phyloP scores from a whole-genome alignment of 305 asterid species.

The Nicotiana rustica region DNA sequence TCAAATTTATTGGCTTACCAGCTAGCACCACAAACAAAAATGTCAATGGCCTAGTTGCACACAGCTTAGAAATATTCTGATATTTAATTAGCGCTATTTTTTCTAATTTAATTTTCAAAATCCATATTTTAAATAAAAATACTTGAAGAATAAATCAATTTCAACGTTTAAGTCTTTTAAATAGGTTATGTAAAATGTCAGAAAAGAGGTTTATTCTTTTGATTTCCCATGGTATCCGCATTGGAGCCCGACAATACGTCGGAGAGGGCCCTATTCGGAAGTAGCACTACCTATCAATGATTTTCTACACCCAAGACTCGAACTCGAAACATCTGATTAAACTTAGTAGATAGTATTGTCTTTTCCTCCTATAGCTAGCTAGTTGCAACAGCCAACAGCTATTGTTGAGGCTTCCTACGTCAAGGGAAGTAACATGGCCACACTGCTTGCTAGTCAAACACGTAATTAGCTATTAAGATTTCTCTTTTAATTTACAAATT shows the following conservation, averaged over 20 bases:
- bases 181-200: constrained; percentile 7
- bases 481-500: no score
- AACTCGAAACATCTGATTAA: no score
- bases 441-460: constrained; percentile 2
- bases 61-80: constrained; percentile 30
- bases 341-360: no score
- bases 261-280: no score
- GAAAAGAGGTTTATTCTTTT: background rate
- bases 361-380: background rate
- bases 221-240: no score
- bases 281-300: no score
- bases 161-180: constrained; percentile 35
- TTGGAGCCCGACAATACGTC: no score
- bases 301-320: no score
- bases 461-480: background rate
- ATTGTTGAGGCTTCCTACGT: constrained; percentile 24
- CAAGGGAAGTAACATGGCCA: constrained; percentile 33
- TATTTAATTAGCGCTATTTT: constrained; percentile 4
- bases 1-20: constrained; percentile 43
- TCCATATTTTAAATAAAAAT: background rate
- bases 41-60: constrained; percentile 70
- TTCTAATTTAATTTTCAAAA: background rate
- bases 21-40: constrained; percentile 54
- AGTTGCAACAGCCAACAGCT: constrained; percentile 1
- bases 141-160: constrained; percentile 32